phyloP scores from a whole-genome alignment of 805 yeast species.

The Lachancea mirantina region DNA sequence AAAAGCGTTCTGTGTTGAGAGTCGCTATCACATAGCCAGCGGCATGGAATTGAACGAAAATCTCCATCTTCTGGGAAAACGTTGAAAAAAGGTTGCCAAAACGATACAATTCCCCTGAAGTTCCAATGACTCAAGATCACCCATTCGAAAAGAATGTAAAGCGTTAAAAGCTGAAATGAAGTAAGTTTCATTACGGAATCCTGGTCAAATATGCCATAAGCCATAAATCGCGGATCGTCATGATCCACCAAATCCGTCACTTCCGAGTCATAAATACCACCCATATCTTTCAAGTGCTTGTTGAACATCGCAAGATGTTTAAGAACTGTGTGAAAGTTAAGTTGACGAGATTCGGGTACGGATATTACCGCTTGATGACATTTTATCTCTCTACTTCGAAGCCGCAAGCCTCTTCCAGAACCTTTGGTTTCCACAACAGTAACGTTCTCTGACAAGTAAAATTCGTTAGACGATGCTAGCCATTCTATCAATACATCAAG shows the following conservation, averaged over 20 bases:
- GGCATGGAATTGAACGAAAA: slow-evolving; percentile 51
- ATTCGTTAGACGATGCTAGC: slow-evolving; percentile 25
- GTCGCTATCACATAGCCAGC: slow-evolving; percentile 40
- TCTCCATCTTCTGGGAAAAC: slow-evolving; percentile 55
- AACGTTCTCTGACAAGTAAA: slow-evolving; percentile 36
- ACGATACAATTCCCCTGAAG: slow-evolving; percentile 30
- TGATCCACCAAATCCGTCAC: not conserved
- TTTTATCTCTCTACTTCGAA: slow-evolving; percentile 33
- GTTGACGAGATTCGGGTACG: slow-evolving; percentile 50
- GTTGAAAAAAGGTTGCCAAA: slow-evolving; percentile 64
- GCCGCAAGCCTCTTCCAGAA: slow-evolving; percentile 59
- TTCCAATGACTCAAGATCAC: slow-evolving; percentile 21
- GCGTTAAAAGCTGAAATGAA: slow-evolving; percentile 53
- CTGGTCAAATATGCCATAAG: slow-evolving; percentile 30
- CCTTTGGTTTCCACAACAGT: slow-evolving; percentile 35
- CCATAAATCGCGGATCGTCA: slow-evolving; percentile 20
- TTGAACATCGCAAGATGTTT: slow-evolving; percentile 36
- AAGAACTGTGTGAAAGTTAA: slow-evolving; percentile 51
- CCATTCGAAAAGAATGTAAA: slow-evolving; percentile 36
- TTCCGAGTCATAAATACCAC: no score
- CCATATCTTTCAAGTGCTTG: slow-evolving; percentile 13
- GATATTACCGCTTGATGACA: slow-evolving; percentile 42
- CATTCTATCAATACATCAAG: slow-evolving; percentile 26
- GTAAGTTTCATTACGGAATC: slow-evolving; percentile 38
- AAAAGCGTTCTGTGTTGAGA: slow-evolving; percentile 26